Percentiles rank a stretch among this genome's conserved stretches.
Evolutionary conservation across 2,329 filamentous ascomycete species (phyloP).

Genomic region (Neofusicoccum sp.): DNA sequence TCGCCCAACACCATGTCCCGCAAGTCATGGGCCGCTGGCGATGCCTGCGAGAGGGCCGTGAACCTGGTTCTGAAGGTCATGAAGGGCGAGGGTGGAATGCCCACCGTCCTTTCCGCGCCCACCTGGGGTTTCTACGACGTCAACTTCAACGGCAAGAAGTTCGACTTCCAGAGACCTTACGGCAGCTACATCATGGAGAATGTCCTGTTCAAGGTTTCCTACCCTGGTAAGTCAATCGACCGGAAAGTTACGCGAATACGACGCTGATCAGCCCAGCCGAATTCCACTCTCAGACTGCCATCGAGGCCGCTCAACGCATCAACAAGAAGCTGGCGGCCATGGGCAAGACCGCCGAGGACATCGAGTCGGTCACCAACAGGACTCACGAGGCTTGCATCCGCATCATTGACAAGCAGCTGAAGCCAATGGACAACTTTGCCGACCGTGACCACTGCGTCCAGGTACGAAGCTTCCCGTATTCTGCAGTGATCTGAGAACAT

Average conservation of each 20-base stretch:
- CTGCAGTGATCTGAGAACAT: background rate
- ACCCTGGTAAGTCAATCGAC: constrained; percentile 65
- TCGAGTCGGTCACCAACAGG: constrained; percentile 88
- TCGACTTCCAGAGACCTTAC: constrained; percentile 93
- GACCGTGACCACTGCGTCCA: constrained; percentile 99
- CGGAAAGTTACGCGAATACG: background rate
- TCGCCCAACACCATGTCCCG: constrained; percentile 99
- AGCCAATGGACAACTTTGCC: constrained; percentile 99
- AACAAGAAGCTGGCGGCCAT: constrained; percentile 75
- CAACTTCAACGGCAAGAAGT: constrained; percentile 86
- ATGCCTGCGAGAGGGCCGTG: constrained; percentile 93
- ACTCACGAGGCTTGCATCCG: constrained; percentile 98
- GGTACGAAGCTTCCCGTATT: constrained; percentile 36
- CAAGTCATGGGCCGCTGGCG: constrained; percentile 98
- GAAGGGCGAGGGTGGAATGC: constrained; percentile 86
- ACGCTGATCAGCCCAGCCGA: constrained; percentile 58
- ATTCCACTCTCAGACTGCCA: constrained; percentile 98
- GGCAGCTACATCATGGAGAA: constrained; percentile 99
- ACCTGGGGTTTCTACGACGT: constrained; percentile 99
- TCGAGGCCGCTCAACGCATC: constrained; percentile 89
- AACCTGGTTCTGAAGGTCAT: constrained; percentile 88
- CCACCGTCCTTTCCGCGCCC: constrained; percentile 87
- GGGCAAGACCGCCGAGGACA: constrained; percentile 87
- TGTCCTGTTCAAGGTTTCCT: constrained; percentile 99
- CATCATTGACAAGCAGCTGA: constrained; percentile 99